Percentiles rank a stretch among this genome's conserved stretches.
These are phyloP conservation scores for Pelargonium nanum DNA, from an alignment of 345 rosid species.

Conservation along the genomic window DNA sequence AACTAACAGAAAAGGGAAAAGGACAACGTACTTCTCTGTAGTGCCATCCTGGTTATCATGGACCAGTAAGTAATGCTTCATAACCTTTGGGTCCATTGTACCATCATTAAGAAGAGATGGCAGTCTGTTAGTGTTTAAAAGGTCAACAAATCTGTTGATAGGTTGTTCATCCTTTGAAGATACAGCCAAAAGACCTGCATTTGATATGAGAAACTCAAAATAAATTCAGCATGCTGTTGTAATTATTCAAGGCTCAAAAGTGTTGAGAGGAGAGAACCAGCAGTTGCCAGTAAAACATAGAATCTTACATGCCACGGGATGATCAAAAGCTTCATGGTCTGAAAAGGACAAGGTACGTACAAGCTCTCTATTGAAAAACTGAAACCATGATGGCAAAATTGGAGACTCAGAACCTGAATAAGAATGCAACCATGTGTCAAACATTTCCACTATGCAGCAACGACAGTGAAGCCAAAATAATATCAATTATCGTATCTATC, in stretches of 20 bases:
- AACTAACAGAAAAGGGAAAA: slow-evolving; percentile 9
- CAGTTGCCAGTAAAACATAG: not conserved
- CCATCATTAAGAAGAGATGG: slow-evolving; percentile 82
- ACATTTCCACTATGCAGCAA: not conserved
- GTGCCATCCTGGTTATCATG: slow-evolving; percentile 83
- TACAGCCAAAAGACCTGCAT: slow-evolving; percentile 82
- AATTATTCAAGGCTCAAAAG: not conserved
- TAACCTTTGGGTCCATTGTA: slow-evolving; percentile 83
- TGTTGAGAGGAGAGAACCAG: not conserved
- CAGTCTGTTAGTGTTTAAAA: slow-evolving; percentile 64
- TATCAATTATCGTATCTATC: too few relatives aligned
- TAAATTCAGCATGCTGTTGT: not conserved
- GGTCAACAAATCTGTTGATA: slow-evolving; percentile 68
- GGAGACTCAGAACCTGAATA: slow-evolving; percentile 67
- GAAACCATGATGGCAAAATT: slow-evolving; percentile 77
- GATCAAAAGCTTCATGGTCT: slow-evolving; percentile 94
- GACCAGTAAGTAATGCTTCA: slow-evolving; percentile 75
- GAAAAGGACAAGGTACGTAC: slow-evolving; percentile 62
- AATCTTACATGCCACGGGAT: slow-evolving; percentile 92
- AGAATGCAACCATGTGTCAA: not conserved
- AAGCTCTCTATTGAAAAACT: slow-evolving; percentile 70
- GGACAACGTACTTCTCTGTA: slow-evolving; percentile 57
- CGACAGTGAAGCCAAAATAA: not conserved
- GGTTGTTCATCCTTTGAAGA: slow-evolving; percentile 93
- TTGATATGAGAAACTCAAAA: not conserved